Evolutionary conservation across 31 red algal species (phyloP), one percentile per base, ranked within the genome.

Genomic region (Porphyra umbilicalis): DNA sequence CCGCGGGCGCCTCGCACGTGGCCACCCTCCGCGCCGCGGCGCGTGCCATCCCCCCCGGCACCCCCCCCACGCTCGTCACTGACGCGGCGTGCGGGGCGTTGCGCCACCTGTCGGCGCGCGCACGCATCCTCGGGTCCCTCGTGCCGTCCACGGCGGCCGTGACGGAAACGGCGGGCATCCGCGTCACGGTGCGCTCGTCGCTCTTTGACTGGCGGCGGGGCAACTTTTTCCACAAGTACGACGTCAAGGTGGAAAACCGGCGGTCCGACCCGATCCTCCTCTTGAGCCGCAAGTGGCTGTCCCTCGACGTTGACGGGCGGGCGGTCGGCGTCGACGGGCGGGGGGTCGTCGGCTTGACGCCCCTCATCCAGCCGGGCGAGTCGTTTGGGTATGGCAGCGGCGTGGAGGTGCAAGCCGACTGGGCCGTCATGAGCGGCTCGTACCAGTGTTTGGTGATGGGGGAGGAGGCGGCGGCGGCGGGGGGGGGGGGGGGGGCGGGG

Each of bases 331-430:
- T 89, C 18, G 76, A 89, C 32, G 87, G 87, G 31, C 87, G 76
- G 16, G 87, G 87, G n/a, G 87, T 89, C 9, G 87, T 89, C 18
- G 87, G 87, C 8, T 34, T 77, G 29, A 84, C 79, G 78, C 87
- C 87, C 9, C 35, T 34, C 75, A 36, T 89, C 32, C 81, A 81
- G 32, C 87, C 87, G 25, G 36, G 77, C 13, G 82, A 84, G 36
- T 75, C 38, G 18, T 89, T 84, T 80, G 67, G 83, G 40, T 89
- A 89, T 46, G 83, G 81, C 0, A 89, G 87, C 57, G 80, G 38
- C 35, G 87, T 84, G 35, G 81, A 81, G 76, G 42, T 89, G 38
- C 57, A 71, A 25, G 57, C 57, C 10, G 57, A 71, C 57, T 71
- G 57, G 57, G 57, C 57, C 25, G 57, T 71, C 25, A 71, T 71